Percentiles rank a stretch among this genome's conserved stretches.
phyloP scores from a whole-genome alignment of 108 stramenopile genomes.

The Fistulifera solaris region DNA sequence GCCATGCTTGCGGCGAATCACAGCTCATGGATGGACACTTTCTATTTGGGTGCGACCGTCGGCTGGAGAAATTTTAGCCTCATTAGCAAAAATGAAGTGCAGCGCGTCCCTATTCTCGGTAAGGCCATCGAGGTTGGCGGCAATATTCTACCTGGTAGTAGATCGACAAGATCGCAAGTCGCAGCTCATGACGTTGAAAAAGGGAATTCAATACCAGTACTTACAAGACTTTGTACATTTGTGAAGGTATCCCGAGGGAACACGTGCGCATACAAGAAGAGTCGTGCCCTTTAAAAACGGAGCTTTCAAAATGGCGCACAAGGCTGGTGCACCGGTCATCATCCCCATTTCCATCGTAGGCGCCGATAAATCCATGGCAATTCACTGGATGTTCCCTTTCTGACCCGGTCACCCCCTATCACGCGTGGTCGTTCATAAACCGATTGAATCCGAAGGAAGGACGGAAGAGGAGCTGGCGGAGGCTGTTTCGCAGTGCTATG shows the following conservation, averaged over 20 bases:
- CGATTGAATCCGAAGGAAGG: constrained; percentile 60
- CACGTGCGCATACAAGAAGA: constrained; percentile 57
- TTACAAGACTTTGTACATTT: constrained; percentile 77
- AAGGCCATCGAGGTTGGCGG: constrained; percentile 60
- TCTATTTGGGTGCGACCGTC: constrained; percentile 66
- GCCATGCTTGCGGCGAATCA: constrained; percentile 89
- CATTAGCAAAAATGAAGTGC: constrained; percentile 77
- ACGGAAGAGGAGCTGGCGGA: constrained; percentile 72
- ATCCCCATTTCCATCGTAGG: constrained; percentile 73
- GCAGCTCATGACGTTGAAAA: constrained; percentile 65
- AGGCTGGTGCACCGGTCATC: constrained; percentile 77
- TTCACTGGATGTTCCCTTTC: constrained; percentile 73
- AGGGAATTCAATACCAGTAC: constrained; percentile 76
- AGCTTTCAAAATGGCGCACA: constrained; percentile 87
- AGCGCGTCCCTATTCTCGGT: constrained; percentile 74
- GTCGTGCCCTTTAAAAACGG: constrained; percentile 78
- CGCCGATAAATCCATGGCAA: constrained; percentile 54
- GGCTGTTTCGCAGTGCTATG: too few species aligned
- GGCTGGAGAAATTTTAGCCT: constrained; percentile 90
- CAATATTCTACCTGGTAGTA: constrained; percentile 73
- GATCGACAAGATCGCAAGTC: constrained; percentile 63
- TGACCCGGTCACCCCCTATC: constrained; percentile 27
- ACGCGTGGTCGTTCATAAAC: constrained; percentile 69
- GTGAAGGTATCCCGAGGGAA: constrained; percentile 82
- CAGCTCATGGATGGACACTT: constrained; percentile 88